These are phyloP conservation scores for Globisporangium cylindrosporum DNA, from an alignment of 352 stramenopile genomes.

Conservation along the genomic window DNA sequence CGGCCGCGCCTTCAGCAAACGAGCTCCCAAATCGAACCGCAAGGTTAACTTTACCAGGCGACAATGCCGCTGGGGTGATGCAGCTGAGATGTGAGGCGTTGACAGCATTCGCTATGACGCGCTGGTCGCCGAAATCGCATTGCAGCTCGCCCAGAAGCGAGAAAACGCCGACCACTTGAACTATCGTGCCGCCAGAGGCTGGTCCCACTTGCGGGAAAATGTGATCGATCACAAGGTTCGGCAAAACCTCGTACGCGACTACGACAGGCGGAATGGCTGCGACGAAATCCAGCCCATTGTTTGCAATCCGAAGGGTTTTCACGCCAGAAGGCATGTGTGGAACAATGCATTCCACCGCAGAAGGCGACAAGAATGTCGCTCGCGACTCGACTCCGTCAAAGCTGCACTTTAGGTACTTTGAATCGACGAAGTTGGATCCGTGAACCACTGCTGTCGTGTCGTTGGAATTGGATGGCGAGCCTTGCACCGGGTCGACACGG, in stretches of 20 bases:
- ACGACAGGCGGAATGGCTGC: constrained; percentile 9
- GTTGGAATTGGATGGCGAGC: constrained; percentile 19
- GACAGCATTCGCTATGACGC: constrained; percentile 17
- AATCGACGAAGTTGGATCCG: constrained; percentile 54
- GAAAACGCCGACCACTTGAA: constrained; percentile 41
- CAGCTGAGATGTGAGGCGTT: constrained; percentile 37
- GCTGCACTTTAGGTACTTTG: constrained; percentile 32
- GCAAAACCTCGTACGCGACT: constrained; percentile 27
- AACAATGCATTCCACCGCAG: constrained; percentile 48
- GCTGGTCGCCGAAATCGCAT: constrained; percentile 41
- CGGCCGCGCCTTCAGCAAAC: constrained; percentile 22
- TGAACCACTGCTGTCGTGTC: constrained; percentile 30
- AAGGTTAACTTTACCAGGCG: constrained; percentile 19
- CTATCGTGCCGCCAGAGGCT: constrained; percentile 34
- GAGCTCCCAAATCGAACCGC: constrained; percentile 27
- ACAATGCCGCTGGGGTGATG: constrained; percentile 20
- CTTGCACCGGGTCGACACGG: constrained; percentile 23
- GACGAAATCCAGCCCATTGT: constrained; percentile 58
- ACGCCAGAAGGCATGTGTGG: constrained; percentile 41
- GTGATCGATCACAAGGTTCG: constrained; percentile 33
- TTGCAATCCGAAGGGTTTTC: constrained; percentile 44
- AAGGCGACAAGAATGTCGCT: constrained; percentile 42
- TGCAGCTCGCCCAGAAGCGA: constrained; percentile 25
- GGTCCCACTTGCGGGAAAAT: constrained; percentile 31
- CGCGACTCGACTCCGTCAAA: constrained; percentile 35